These are phyloP conservation scores for Fusarium pseudonygamai DNA, from an alignment of 2,329 filamentous ascomycete genomes.

Conservation along the genomic window DNA sequence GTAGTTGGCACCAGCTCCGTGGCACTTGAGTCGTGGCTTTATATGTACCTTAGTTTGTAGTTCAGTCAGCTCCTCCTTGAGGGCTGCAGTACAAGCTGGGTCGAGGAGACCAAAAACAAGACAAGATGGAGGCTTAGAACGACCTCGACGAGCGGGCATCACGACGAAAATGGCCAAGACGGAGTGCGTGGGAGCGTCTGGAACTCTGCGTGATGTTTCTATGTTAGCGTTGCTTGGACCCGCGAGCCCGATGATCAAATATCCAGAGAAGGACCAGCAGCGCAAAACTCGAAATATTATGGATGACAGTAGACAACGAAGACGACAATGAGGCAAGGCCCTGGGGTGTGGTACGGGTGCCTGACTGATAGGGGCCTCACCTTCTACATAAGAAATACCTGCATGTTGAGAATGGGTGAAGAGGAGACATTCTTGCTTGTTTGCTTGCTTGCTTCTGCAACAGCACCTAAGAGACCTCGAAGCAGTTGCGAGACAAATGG, in stretches of 20 bases:
- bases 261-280: not conserved
- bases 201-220: not conserved
- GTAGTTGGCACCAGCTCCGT: not conserved
- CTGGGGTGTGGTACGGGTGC: not conserved
- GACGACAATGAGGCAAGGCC: not conserved
- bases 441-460: slow-evolving; percentile 5
- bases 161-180: slow-evolving; percentile 2
- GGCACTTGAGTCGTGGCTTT: not conserved
- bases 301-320: not conserved
- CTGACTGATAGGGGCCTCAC: not conserved
- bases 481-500: slow-evolving; percentile 13
- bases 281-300: not conserved
- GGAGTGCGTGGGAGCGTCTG: not conserved
- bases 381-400: not conserved
- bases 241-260: slow-evolving; percentile 1
- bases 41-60: not conserved
- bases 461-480: not conserved
- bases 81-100: not conserved
- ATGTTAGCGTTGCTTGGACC: not conserved
- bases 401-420: slow-evolving; percentile 7
- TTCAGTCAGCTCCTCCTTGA: not conserved
- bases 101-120: not conserved
- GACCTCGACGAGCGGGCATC: slow-evolving; percentile 9
- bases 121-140: not conserved
- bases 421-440: slow-evolving; percentile 1